These are phyloP conservation scores for Teunomyces cretensis DNA, from an alignment of 805 yeast genomes.

Conservation along the genomic window DNA sequence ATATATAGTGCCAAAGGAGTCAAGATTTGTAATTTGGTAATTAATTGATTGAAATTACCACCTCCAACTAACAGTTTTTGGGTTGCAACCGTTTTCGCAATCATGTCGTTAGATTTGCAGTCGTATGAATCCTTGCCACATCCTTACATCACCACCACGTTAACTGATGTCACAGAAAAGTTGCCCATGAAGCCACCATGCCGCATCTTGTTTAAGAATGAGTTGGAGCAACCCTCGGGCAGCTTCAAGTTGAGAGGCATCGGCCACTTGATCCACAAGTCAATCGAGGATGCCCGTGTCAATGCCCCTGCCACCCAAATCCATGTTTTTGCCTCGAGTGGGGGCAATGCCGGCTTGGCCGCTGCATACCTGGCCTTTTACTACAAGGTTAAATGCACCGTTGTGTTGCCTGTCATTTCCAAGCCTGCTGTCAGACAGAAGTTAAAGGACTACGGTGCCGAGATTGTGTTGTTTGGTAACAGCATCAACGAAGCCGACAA, in stretches of 20 bases:
- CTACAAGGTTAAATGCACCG: constrained; percentile 49
- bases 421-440: constrained; percentile 45
- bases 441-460: constrained; percentile 50
- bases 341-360: constrained; percentile 58
- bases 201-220: constrained; percentile 47
- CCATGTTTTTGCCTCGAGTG: constrained; percentile 51
- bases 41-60: neutral
- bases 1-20: neutral
- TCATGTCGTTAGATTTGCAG: constrained; percentile 7
- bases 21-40: neutral
- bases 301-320: constrained; percentile 24
- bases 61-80: neutral
- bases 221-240: constrained; percentile 56
- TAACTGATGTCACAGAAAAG: constrained; percentile 36
- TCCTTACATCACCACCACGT: constrained; percentile 36
- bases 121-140: constrained; percentile 4
- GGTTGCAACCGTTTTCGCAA: neutral
- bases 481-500: constrained; percentile 53
- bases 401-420: constrained; percentile 57
- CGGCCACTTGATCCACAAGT: constrained; percentile 44
- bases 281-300: constrained; percentile 25
- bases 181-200: constrained; percentile 32
- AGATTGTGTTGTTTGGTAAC: constrained; percentile 45
- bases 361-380: constrained; percentile 47
- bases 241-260: constrained; percentile 58